Percentiles rank a stretch among this genome's conserved stretches.
These are phyloP conservation scores for Euphorbia celastroides DNA, from an alignment of 441 rosid species.

Conservation along the genomic window DNA sequence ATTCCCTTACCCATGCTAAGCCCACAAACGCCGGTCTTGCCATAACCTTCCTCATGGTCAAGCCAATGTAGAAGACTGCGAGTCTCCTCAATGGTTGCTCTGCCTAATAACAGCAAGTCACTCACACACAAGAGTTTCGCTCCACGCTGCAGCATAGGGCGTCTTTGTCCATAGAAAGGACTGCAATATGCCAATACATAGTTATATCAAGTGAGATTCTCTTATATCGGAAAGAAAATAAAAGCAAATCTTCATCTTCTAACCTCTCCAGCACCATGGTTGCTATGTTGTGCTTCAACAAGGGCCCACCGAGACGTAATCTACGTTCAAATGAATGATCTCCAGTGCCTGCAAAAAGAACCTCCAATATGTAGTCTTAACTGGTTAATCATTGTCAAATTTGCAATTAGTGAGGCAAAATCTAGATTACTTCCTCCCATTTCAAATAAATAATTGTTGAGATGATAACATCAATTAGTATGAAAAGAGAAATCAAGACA, in stretches of 20 bases:
- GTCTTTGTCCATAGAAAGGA: conserved; percentile 92
- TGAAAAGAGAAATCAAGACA: conserved; percentile 8
- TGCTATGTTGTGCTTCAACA: conserved; percentile 82
- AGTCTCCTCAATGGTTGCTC: conserved; percentile 90
- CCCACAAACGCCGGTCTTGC: conserved; percentile 95
- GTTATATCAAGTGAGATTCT: conserved; percentile 24
- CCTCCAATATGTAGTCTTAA: conserved; percentile 4
- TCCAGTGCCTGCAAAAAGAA: conserved; percentile 69
- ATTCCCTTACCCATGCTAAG: conserved; percentile 88
- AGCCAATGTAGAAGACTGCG: conserved; percentile 90
- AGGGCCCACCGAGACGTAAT: conserved; percentile 86
- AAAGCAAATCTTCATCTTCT: conserved; percentile 23
- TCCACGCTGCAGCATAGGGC: conserved; percentile 82
- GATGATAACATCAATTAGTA: background rate
- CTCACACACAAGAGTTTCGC: conserved; percentile 91
- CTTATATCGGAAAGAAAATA: conserved; percentile 6
- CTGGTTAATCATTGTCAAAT: background rate
- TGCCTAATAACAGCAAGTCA: conserved; percentile 89
- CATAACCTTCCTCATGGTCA: conserved; percentile 76
- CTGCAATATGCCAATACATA: conserved; percentile 57
- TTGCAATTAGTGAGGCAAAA: background rate
- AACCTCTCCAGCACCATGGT: conserved; percentile 98
- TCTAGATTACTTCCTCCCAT: background rate
- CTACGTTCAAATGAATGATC: conserved; percentile 87
- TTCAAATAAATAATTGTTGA: background rate